A percentile compares a stretch with the other conserved stretches of the same genome.
Conservation (phyloP, 2,329 filamentous ascomycete species). For the Ceratocystis huliohia region DNA sequence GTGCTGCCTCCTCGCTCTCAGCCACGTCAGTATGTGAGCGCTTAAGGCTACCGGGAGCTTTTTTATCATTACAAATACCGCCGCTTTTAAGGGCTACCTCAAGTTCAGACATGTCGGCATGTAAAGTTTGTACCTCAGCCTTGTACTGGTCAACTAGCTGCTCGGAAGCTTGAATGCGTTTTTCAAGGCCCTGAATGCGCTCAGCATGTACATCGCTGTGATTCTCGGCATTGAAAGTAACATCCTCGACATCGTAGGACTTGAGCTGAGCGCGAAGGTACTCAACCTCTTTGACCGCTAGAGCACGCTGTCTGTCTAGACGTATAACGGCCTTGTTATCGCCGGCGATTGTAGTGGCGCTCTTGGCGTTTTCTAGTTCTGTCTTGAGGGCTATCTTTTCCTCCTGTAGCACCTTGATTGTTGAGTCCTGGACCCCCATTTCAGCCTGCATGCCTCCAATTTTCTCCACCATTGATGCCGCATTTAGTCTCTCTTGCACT, state of each 20-base stretch:
- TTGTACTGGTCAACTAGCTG: conserved; percentile 79
- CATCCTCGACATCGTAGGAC: conserved; percentile 76
- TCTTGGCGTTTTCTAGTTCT: conserved; percentile 59
- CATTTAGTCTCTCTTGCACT: conserved; percentile 68
- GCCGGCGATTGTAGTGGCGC: conserved; percentile 34
- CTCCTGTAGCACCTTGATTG: conserved; percentile 56
- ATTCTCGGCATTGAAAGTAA: conserved; percentile 62
- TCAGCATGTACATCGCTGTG: conserved; percentile 9
- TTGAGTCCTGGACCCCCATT: conserved; percentile 60
- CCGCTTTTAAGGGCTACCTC: conserved; percentile 35
- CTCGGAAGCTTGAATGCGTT: conserved; percentile 66
- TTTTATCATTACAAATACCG: conserved; percentile 32
- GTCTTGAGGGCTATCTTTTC: conserved; percentile 52
- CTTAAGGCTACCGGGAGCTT: conserved; percentile 33
- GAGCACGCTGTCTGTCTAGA: conserved; percentile 69
- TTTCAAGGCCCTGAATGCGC: conserved; percentile 31
- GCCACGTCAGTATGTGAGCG: conserved; percentile 50
- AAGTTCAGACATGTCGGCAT: conserved; percentile 56
- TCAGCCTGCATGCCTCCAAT: conserved; percentile 70
- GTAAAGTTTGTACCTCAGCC: conserved; percentile 59
- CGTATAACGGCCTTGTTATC: conserved; percentile 59
- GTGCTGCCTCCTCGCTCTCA: conserved; percentile 39
- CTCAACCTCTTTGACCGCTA: conserved; percentile 86
- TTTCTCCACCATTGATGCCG: conserved; percentile 65
- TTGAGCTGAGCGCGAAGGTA: conserved; percentile 87